A percentile compares a stretch with the other conserved stretches of the same genome.
Conservation (phyloP, 2,329 filamentous ascomycete genomes). For the Botrytis sinoallii region DNA sequence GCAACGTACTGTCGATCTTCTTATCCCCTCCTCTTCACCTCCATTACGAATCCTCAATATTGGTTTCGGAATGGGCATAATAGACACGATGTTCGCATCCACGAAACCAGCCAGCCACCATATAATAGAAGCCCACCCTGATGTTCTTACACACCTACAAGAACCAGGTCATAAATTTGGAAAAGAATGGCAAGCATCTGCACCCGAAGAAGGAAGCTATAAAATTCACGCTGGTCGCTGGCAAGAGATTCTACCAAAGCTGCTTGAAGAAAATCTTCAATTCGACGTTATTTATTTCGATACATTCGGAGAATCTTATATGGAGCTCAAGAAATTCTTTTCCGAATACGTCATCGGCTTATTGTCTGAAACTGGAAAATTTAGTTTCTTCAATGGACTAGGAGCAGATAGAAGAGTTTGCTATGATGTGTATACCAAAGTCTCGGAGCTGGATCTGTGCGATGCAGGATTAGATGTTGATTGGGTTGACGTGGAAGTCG, state of each 20-base stretch:
- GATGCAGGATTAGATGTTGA: constrained; percentile 88
- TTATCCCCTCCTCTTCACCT: constrained; percentile 47
- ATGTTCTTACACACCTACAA: constrained; percentile 64
- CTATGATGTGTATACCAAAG: constrained; percentile 93
- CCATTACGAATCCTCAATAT: constrained; percentile 77
- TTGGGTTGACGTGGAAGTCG: constrained; percentile 74
- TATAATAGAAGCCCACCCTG: constrained; percentile 81
- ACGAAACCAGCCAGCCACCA: constrained; percentile 67
- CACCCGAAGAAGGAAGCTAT: constrained; percentile 57
- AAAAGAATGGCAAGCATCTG: constrained; percentile 51
- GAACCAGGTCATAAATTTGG: constrained; percentile 46
- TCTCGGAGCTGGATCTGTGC: constrained; percentile 84
- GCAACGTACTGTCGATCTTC: constrained; percentile 69
- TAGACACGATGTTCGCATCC: constrained; percentile 72
- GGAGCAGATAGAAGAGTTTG: constrained; percentile 89
- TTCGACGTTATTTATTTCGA: constrained; percentile 96
- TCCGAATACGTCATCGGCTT: constrained; percentile 80
- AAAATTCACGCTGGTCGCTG: constrained; percentile 72
- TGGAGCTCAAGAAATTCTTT: constrained; percentile 81
- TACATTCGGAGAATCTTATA: constrained; percentile 93
- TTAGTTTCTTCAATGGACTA: constrained; percentile 87
- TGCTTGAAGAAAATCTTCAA: constrained; percentile 64
- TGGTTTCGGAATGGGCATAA: constrained; percentile 88
- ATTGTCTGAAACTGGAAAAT: constrained; percentile 68
- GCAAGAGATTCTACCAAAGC: constrained; percentile 72